Evolutionary conservation across 2,329 filamentous ascomycete species (phyloP).

Genomic region (Tympanopsis confertula): DNA sequence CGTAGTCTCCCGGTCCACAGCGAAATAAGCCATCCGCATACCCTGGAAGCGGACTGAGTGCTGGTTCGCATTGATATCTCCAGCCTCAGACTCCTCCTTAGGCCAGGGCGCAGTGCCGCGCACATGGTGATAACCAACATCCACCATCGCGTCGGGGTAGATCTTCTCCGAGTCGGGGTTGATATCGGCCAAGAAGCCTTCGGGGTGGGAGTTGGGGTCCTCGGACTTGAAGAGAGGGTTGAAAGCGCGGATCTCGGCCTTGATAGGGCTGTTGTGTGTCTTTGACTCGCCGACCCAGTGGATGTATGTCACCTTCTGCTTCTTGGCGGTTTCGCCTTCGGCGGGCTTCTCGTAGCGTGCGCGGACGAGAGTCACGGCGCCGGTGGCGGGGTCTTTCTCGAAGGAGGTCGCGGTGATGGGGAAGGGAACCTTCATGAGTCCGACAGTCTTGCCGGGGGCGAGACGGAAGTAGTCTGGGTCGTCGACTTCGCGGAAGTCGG

Average conservation of each 20-base stretch:
- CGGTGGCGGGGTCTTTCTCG: slow-evolving; percentile 45
- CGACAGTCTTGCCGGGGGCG: slow-evolving; percentile 56
- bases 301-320: slow-evolving; percentile 6
- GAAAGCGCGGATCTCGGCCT: slow-evolving; percentile 42
- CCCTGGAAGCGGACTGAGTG: slow-evolving; percentile 50
- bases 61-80: slow-evolving; percentile 14
- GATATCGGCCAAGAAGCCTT: slow-evolving; percentile 48
- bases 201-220: slow-evolving; percentile 44
- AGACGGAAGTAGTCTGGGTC: slow-evolving; percentile 60
- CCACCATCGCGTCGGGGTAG: slow-evolving; percentile 45
- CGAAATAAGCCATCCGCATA: slow-evolving; percentile 52
- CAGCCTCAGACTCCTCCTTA: slow-evolving; percentile 33
- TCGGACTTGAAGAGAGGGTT: slow-evolving; percentile 53
- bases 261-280: not conserved
- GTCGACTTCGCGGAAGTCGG: slow-evolving; percentile 58
- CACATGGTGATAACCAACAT: slow-evolving; percentile 47
- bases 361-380: slow-evolving; percentile 16
- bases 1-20: slow-evolving; percentile 41
- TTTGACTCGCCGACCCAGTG: not conserved
- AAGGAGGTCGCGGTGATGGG: slow-evolving; percentile 53
- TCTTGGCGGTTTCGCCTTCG: slow-evolving; percentile 10
- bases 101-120: slow-evolving; percentile 42
- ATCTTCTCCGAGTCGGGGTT: slow-evolving; percentile 49
- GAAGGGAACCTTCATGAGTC: slow-evolving; percentile 52
- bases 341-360: slow-evolving; percentile 3